phyloP scores from a whole-genome alignment of 2,329 filamentous ascomycete species.

The Colletotrichum sidae region DNA sequence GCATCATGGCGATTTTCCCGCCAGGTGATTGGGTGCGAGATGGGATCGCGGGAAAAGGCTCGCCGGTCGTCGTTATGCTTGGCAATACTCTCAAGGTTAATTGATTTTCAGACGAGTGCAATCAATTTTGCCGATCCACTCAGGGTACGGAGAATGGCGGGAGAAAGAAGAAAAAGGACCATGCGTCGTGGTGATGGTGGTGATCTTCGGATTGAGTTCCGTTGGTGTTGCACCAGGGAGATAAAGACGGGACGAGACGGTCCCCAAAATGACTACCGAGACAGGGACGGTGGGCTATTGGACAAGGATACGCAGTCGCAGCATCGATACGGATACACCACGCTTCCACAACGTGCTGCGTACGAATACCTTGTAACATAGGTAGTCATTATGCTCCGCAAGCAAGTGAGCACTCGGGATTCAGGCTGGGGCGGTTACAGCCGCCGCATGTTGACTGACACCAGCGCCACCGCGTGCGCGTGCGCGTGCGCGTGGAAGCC shows the following conservation, averaged over 20 bases:
- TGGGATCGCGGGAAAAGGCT: not conserved
- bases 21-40: not conserved
- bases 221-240: slow-evolving; percentile 14
- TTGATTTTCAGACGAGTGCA: no score
- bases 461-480: no score
- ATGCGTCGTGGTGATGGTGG: slow-evolving; percentile 4
- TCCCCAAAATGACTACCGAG: not conserved
- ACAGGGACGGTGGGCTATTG: not conserved
- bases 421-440: not conserved
- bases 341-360: no score
- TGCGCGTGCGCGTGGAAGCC: no score
- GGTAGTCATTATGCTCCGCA: no score
- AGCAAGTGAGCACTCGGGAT: no score
- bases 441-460: not conserved
- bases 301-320: no score
- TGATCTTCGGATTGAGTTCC: slow-evolving; percentile 25
- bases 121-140: no score
- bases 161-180: not conserved
- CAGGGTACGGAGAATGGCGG: no score
- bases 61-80: slow-evolving; percentile 10
- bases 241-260: not conserved
- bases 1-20: no score
- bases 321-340: no score
- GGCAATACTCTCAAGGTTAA: not conserved
- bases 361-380: no score